phyloP scores from a whole-genome alignment of 2,329 filamentous ascomycete genomes.

The Clarireedia sp. region DNA sequence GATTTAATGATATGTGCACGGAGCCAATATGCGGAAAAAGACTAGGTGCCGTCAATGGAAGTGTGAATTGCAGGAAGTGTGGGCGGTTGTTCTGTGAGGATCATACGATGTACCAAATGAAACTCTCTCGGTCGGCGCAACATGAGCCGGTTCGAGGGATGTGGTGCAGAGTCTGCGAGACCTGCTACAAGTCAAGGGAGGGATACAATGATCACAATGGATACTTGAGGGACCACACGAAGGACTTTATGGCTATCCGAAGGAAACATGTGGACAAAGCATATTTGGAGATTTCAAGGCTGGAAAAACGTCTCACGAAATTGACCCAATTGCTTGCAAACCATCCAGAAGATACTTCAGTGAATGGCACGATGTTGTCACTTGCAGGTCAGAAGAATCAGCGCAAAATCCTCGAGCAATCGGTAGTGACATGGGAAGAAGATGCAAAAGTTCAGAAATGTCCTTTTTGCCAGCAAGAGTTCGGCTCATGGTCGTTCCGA shows the following conservation, averaged over 20 bases:
- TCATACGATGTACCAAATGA: conserved; percentile 99
- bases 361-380: conserved; percentile 43
- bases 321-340: conserved; percentile 77
- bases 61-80: conserved; percentile 88
- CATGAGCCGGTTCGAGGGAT: conserved; percentile 85
- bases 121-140: conserved; percentile 77
- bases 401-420: conserved; percentile 78
- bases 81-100: conserved; percentile 92
- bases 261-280: conserved; percentile 75
- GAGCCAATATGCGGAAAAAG: conserved; percentile 79
- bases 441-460: conserved; percentile 73
- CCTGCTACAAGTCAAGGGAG: conserved; percentile 94
- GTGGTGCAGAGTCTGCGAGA: conserved; percentile 95
- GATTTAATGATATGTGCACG: conserved; percentile 69
- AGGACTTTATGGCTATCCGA: conserved; percentile 62
- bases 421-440: conserved; percentile 91
- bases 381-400: conserved; percentile 64
- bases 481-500: conserved; percentile 85
- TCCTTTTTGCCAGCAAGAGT: conserved; percentile 94
- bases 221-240: conserved; percentile 61
- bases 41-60: conserved; percentile 71
- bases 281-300: conserved; percentile 75
- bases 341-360: conserved; percentile 58
- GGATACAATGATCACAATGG: conserved; percentile 90
- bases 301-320: conserved; percentile 88